Base-by-base conservation (phyloP, 139 green algal genomes). In the Chloropicon primus region DNA sequence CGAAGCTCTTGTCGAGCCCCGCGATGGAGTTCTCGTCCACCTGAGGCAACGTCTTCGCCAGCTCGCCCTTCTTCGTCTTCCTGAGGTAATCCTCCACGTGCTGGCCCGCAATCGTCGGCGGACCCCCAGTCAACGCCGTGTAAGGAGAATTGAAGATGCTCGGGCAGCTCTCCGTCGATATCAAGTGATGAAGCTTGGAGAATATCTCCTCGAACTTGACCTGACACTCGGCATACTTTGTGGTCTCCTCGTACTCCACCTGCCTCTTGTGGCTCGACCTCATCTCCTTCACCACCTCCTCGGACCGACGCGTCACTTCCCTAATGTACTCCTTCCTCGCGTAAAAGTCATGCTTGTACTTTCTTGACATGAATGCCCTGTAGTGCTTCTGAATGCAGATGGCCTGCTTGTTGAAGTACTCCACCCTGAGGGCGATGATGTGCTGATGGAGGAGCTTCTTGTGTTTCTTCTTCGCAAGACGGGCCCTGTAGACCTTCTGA, bases 71-170 rank as follows among this genome's bases (percentile, higher is more conserved):
- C 2, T 81, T 72, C 22, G 78, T 78, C n/a, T 29, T 72, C 28
- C 81, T 82, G 2, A 92, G 80, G 76, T 90, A 86, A 26, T 90
- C 85, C 75, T 92, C 88, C 21, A 92, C 71, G 2, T 85, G 76
- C 3, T 77, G 53, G 0, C 84, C 87, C n/a, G 77, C 80, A 25
- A 92, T 81, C 10, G 86, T 28, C 21, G 85, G 83, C 26, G 87
- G 62, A 17, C 29, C 82, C 28, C 83, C 84, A 0, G 82, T 84
- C 2, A 82, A 79, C 0, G 82, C 72, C 1, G 81, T 81, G 72
- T 87, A 87, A n/a, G 86, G 85, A 1, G 84, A 88, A 53, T 76
- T 86, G 77, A 90, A 91, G 22, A 92, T 87, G 74, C 87, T 82
- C 2, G 88, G 84, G 26, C 81, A 29, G 73, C n/a, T 25, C 24